Base-by-base conservation (phyloP, 345 rosid species). In the Bruguiera gymnorhiza region DNA sequence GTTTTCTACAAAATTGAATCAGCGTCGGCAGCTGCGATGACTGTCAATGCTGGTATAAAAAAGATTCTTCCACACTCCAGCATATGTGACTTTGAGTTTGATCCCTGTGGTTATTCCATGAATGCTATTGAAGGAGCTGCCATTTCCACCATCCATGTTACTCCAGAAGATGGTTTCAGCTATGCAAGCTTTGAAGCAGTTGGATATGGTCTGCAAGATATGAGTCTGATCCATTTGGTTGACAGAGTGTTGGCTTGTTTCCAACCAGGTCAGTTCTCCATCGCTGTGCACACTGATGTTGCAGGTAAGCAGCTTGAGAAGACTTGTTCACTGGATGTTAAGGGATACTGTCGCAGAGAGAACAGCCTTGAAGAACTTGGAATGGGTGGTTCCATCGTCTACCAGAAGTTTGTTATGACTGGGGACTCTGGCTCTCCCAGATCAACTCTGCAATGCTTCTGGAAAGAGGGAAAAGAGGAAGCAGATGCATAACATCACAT, bases 221-320 rank as follows among this genome's bases (percentile, higher is more conserved):
- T 64, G 70, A 68, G 43, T 43, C 32, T 72, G 67, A 39, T 19
- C 36, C 55, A 31, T 29, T 4, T 79, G 75, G 64, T 79, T 11
- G 71, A 66, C 21, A 75, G 75, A 68, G 83, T 72, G 2, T 66
- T 79, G 75, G 66, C 71, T 30, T 79, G 83, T 59, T 79, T 79
- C 50, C 55, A 66, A 9, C 77, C 83, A 7, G 18, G 29, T 1
- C 62, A 75, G 8, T 75, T 79, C 75, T 79, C 83, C 8, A 48
- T 79, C 8, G 74, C 83, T 46, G 64, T 79, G 43, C 80, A 73
- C 51, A 65, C 69, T 46, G 68, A 56, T 60, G 65, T 24, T 39
- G 61, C 43, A 1, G 72, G 29, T 50, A 26, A 57, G 6, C 36
- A 20, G 13, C 63, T 72, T 27, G 64, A 61, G 29, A 58, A 4